Percentiles rank a stretch among this genome's conserved stretches.
phyloP scores from a whole-genome alignment of 2,329 filamentous ascomycete genomes.

The Talaromyces sp. region DNA sequence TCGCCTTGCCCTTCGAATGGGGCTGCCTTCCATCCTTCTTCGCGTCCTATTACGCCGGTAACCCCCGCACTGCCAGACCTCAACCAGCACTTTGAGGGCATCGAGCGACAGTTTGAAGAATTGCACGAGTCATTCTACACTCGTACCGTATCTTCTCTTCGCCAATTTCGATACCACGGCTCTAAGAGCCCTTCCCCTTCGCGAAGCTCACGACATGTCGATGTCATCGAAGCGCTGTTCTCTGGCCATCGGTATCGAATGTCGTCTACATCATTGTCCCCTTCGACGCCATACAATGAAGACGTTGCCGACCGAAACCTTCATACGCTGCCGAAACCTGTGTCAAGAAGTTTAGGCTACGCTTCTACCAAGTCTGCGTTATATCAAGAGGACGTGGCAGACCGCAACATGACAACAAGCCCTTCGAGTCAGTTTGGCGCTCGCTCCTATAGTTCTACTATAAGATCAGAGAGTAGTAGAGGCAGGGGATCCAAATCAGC shows the following conservation, averaged over 20 bases:
- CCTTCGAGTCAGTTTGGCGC: not conserved
- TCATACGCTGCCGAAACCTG: constrained; percentile 18
- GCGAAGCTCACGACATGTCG: constrained; percentile 30
- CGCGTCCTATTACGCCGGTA: not conserved
- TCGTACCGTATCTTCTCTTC: constrained; percentile 22
- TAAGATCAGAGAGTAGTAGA: not conserved
- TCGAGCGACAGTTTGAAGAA: constrained; percentile 36
- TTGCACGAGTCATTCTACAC: constrained; percentile 30
- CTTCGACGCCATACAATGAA: constrained; percentile 35
- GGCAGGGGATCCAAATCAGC: not conserved
- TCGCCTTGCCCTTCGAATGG: not conserved
- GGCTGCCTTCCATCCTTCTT: not conserved
- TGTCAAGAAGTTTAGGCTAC: constrained; percentile 14
- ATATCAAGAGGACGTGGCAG: constrained; percentile 38
- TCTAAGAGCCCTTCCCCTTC: constrained; percentile 16
- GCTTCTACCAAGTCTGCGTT: constrained; percentile 29
- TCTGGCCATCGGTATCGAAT: constrained; percentile 26
- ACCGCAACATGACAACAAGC: constrained; percentile 30
- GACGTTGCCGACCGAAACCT: constrained; percentile 41
- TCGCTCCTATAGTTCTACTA: constrained; percentile 3
- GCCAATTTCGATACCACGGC: constrained; percentile 18
- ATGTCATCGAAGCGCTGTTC: constrained; percentile 35
- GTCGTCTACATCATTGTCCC: constrained; percentile 20
- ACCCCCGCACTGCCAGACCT: constrained; percentile 14
- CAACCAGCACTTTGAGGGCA: constrained; percentile 29